These are phyloP conservation scores for Polyporus tsugae DNA, from an alignment of 1,284 basidiomycete genomes.

Conservation along the genomic window DNA sequence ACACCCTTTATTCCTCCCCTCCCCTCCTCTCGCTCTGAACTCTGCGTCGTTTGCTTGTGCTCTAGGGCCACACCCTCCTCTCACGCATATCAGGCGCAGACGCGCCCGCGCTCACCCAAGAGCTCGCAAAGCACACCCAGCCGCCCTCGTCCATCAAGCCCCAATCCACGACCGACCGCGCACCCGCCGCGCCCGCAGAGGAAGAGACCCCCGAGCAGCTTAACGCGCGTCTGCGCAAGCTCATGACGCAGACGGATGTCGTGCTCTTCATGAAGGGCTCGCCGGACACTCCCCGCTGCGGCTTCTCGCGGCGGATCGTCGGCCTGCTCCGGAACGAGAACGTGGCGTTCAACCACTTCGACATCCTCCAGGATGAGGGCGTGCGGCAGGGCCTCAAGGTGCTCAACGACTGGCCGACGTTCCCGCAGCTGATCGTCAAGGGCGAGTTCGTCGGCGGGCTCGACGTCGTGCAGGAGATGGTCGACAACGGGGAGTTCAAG, in stretches of 20 bases:
- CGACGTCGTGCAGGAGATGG: constrained; percentile 73
- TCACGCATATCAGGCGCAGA: constrained; percentile 87
- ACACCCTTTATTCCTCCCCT: background rate
- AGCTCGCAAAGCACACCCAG: constrained; percentile 65
- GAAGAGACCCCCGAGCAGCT: constrained; percentile 74
- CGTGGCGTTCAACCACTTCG: constrained; percentile 75
- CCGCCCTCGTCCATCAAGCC: constrained; percentile 51
- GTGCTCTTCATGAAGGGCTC: constrained; percentile 99
- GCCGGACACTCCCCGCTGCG: constrained; percentile 88
- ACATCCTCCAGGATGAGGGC: constrained; percentile 76
- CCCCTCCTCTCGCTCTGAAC: background rate
- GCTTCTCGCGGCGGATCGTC: constrained; percentile 79
- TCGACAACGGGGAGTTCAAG: constrained; percentile 55
- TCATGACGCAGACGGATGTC: constrained; percentile 79
- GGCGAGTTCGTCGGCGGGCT: constrained; percentile 79
- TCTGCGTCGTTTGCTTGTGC: constrained; percentile 33
- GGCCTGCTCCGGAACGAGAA: constrained; percentile 66
- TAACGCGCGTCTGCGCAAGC: constrained; percentile 61
- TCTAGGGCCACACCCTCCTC: constrained; percentile 90
- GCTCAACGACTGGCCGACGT: constrained; percentile 74
- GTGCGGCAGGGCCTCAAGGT: constrained; percentile 73
- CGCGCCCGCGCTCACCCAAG: constrained; percentile 69
- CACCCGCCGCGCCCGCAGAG: constrained; percentile 44
- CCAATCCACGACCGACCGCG: constrained; percentile 47
- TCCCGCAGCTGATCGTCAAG: constrained; percentile 71